phyloP scores from a whole-genome alignment of 495 filamentous ascomycete genomes.

The Tuber melanosporum region DNA sequence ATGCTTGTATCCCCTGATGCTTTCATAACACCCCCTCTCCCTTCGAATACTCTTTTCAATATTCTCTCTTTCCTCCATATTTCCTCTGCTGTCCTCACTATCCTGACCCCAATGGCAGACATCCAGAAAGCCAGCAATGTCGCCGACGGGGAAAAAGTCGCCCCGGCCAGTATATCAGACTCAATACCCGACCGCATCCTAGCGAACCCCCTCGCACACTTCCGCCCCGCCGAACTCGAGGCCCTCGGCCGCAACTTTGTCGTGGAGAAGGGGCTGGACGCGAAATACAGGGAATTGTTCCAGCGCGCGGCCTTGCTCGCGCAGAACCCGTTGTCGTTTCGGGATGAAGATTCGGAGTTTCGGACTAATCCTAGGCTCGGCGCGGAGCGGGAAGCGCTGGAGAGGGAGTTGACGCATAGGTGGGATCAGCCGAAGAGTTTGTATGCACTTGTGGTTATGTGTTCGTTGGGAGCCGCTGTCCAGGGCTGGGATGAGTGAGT shows the following conservation, averaged over 20 bases:
- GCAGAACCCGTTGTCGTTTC: not conserved
- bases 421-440: conserved; percentile 66
- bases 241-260: not conserved
- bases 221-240: not conserved
- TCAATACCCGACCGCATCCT: not conserved
- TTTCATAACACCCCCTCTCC: not conserved
- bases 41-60: not conserved
- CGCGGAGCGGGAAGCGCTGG: conserved; percentile 46
- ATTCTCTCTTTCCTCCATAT: not conserved
- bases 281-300: not conserved
- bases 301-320: not conserved
- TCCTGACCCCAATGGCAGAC: not conserved
- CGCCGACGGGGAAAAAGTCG: not conserved
- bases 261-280: not conserved
- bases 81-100: not conserved
- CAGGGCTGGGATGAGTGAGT: conserved; percentile 56
- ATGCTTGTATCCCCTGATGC: not conserved
- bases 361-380: not conserved
- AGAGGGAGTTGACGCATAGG: conserved; percentile 56
- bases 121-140: not conserved
- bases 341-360: not conserved
- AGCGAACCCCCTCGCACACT: not conserved
- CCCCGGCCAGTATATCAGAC: not conserved
- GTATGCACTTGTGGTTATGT: conserved; percentile 58
- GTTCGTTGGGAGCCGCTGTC: conserved; percentile 56